phyloP scores from a whole-genome alignment of 2,329 filamentous ascomycete genomes.

The Chaetomium globosum region DNA sequence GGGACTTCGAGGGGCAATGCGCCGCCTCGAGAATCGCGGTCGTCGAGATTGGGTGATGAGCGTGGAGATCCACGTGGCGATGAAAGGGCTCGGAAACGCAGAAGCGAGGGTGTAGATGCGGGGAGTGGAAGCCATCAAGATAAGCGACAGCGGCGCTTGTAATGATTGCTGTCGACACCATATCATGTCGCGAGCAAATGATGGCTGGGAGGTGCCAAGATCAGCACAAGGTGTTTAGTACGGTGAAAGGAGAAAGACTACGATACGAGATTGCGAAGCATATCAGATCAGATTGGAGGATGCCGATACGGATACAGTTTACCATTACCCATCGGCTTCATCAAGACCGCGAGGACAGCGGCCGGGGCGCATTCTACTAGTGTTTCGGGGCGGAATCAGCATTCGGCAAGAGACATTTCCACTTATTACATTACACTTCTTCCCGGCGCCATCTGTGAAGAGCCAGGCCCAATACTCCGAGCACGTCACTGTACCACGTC shows the following conservation, averaged over 20 bases:
- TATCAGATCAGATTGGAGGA: slow-evolving; percentile 10
- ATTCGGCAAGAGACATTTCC: slow-evolving; percentile 6
- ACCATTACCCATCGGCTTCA: slow-evolving; percentile 3
- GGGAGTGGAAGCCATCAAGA: slow-evolving; percentile 51
- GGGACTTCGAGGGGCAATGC: slow-evolving; percentile 40
- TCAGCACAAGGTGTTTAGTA: not conserved
- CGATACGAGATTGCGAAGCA: slow-evolving; percentile 13
- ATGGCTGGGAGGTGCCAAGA: not conserved
- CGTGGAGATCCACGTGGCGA: slow-evolving; percentile 40
- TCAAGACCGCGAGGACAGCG: slow-evolving; percentile 2
- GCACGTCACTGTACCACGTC: not conserved
- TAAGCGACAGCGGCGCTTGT: slow-evolving; percentile 57
- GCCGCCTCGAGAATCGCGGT: slow-evolving; percentile 33
- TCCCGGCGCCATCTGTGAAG: not conserved
- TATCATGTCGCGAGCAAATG: not conserved
- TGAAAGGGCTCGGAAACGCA: slow-evolving; percentile 45
- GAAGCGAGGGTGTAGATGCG: slow-evolving; percentile 50
- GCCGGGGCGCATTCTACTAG: slow-evolving; percentile 2
- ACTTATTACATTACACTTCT: slow-evolving; percentile 6
- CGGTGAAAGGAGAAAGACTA: not conserved
- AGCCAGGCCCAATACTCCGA: not conserved
- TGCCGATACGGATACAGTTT: slow-evolving; percentile 20
- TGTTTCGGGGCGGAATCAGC: not conserved
- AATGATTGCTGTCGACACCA: slow-evolving; percentile 17
- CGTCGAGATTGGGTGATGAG: slow-evolving; percentile 37